Base-by-base conservation (phyloP, 78 protist genomes). In the Dictyostelium brefeldianum region DNA sequence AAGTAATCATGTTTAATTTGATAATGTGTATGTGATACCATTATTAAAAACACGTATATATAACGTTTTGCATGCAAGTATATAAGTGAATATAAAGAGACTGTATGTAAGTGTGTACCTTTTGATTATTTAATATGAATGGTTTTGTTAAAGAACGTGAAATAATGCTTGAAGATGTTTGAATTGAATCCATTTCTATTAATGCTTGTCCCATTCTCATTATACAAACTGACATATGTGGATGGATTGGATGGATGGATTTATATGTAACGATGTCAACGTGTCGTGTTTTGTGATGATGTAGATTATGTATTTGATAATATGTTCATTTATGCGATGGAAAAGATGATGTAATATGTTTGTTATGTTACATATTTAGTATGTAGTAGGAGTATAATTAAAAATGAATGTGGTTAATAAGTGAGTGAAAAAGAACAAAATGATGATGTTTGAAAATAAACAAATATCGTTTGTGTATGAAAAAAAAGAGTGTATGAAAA, bases 161-260 rank as follows among this genome's bases (percentile, higher is more conserved):
- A 43, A 91, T 65, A 31, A 91, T 74, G 57, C 41, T 43, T 41
- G 90, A 31, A 12, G 95, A 82, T 65, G 90, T 50, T 67, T 91
- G 82, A 56, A 91, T 22, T 57, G 89, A 79, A 53, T 91, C 95
- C 95, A 91, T 91, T 57, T 91, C 95, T 9, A 91, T 74, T 69
- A 91, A 65, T 70, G 95, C 83, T 56, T 91, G 95, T 7, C 92
- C 92, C 57, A 75, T 87, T 64, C 73, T 74, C 67, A 87, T 36
- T 27, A 87, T 29, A 56, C 92, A 87, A 14, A 87, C 92, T 87
- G 12, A 18, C 25, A 53, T 9, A 1, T 22, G 69, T 59, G 69
- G 9, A 8, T 18, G n/a, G 70, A 8, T 9, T 22, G 29, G 12
- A 6, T 62, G 56, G 43, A 36, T 36, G 43, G 1, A 36, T 36